Conservation (phyloP, 345 rosid genomes). For the Combretum micranthum region DNA sequence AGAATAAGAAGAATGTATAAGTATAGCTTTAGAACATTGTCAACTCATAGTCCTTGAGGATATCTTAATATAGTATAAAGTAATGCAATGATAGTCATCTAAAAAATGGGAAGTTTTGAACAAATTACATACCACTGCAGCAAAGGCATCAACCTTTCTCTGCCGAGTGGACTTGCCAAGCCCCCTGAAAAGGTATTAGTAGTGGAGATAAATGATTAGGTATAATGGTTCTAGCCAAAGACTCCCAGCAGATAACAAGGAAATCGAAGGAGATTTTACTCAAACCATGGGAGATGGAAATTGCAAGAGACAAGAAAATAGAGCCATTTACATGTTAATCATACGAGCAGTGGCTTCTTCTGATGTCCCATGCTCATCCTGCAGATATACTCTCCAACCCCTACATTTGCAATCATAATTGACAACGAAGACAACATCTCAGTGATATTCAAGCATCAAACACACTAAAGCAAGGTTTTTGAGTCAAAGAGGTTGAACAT, state of each 20-base stretch:
- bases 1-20: background rate
- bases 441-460: no score
- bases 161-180: conserved; percentile 50
- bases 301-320: conserved; percentile 1
- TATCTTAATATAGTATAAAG: background rate
- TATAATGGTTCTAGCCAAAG: no score
- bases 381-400: conserved; percentile 88
- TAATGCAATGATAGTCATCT: background rate
- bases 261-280: no score
- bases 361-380: conserved; percentile 85
- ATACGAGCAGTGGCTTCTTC: conserved; percentile 54
- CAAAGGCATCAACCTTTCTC: conserved; percentile 58
- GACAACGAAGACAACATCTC: no score
- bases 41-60: background rate
- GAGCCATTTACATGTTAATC: conserved; percentile 53
- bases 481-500: no score
- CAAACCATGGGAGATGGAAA: background rate
- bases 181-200: conserved; percentile 49
- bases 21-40: background rate
- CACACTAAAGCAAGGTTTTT: no score
- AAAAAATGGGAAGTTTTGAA: background rate
- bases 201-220: no score
- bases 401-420: conserved; percentile 20
- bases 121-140: conserved; percentile 56
- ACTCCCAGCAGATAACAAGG: no score